These are phyloP conservation scores for Penicillium crystallinum DNA, from an alignment of 495 filamentous ascomycete species.

Conservation along the genomic window DNA sequence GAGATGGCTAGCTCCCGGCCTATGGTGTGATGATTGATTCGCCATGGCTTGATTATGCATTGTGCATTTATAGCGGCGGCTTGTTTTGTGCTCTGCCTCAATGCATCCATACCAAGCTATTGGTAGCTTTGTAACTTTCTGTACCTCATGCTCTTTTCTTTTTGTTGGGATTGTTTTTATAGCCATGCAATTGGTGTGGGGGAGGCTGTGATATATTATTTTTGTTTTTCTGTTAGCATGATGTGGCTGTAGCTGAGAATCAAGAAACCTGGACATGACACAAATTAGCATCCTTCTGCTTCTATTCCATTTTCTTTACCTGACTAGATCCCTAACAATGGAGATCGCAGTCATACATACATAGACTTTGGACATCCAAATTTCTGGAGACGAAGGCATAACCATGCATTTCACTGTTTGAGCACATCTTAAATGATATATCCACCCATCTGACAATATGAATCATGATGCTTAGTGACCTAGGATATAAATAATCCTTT, in stretches of 20 bases:
- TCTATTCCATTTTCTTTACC: too few species aligned
- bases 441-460: too few species aligned
- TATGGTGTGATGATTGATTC: conserved; percentile 31
- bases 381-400: too few species aligned
- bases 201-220: conserved; percentile 21
- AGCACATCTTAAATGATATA: too few species aligned
- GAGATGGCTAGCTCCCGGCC: conserved; percentile 82
- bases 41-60: conserved; percentile 8
- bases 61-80: conserved; percentile 10
- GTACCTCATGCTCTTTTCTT: conserved; percentile 9
- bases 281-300: background rate
- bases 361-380: too few species aligned
- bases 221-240: conserved; percentile 10
- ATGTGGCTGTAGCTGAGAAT: conserved; percentile 14
- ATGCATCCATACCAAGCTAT: conserved; percentile 13
- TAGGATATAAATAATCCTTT: too few species aligned
- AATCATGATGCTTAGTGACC: too few species aligned
- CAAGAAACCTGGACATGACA: conserved; percentile 12
- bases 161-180: conserved; percentile 7
- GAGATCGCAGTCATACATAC: too few species aligned
- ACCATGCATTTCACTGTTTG: too few species aligned
- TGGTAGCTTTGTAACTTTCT: conserved; percentile 17
- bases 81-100: conserved; percentile 1
- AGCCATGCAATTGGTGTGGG: conserved; percentile 15
- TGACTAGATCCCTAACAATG: too few species aligned